Evolutionary conservation across 129 eudicot species (phyloP), one percentile per base, ranked within the genome.

Genomic region (Saussurea involucrata): DNA sequence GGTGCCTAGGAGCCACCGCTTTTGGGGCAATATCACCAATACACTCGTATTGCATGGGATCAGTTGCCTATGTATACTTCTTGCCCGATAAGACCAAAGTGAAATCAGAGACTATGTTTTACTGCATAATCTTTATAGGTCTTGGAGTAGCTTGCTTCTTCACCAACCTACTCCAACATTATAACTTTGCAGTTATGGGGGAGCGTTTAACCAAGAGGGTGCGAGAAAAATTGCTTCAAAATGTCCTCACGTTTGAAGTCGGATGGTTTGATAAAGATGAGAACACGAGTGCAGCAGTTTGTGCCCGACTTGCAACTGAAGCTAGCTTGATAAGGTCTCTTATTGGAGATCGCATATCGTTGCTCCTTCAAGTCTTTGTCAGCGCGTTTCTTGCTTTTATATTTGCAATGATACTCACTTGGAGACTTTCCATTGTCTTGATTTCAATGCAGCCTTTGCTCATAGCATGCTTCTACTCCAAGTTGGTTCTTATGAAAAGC

Each of bases 11-110:
- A 58, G 83, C 97, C 18, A 57, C 65, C 2, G 66, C 73, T 37
- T 92, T 82, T 21, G 97, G 97, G 21, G 78, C 85, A 10, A 80
- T 87, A 69, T 83, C 88, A 55, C 92, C 97, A 2, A 24, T 89
- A 29, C 82, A 86, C 40, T 86, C 97, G 63, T 92, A 87, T 76
- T 85, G 67, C 37, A 22, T 77, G 66, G 81, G 68, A 27, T 63
- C 74, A 29, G 32, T 77, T 68, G 20, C 69, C 5, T 68, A 31
- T 0, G 57, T 32, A 7, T 77, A 27, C 69, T 68, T 77, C 27
- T 21, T 68, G 17, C 18, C 34, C 9, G 68, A 68, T 53, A 37
- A 32, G 18, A 4, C 27, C 4, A 63, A 68, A 31, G 61, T 68
- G 24, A 49, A 21, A 67, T 24, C 66, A 4, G 44, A 22, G 60